Evolutionary conservation across 1,284 basidiomycete species (phyloP).

Genomic region (Termitomyces sp.): DNA sequence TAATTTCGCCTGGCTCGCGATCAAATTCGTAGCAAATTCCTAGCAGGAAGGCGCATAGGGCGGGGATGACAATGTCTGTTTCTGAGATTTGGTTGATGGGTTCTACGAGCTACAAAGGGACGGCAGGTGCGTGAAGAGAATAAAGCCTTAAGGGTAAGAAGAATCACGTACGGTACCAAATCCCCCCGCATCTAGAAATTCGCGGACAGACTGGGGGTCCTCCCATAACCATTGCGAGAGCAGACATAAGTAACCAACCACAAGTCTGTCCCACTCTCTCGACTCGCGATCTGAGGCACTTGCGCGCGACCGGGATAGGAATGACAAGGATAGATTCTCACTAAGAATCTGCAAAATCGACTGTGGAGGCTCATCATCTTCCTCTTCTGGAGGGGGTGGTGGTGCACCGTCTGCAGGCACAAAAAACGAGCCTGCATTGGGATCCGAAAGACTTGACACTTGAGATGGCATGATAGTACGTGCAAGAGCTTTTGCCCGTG

Average conservation of each 20-base stretch:
- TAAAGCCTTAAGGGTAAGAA: not conserved
- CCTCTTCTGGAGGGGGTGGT: conserved; percentile 28
- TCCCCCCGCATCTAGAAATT: conserved; percentile 88
- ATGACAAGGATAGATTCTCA: conserved; percentile 67
- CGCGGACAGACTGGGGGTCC: conserved; percentile 80
- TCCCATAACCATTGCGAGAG: conserved; percentile 97
- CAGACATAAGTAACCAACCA: conserved; percentile 81
- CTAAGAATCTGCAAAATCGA: conserved; percentile 64
- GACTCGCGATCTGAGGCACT: conserved; percentile 63
- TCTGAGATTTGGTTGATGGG: conserved; percentile 90
- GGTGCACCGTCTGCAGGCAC: conserved; percentile 63
- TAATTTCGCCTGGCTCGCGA: conserved; percentile 88
- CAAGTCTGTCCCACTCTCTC: conserved; percentile 86
- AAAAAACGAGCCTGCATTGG: conserved; percentile 50
- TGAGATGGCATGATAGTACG: conserved; percentile 57
- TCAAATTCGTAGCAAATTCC: conserved; percentile 96
- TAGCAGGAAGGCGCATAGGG: conserved; percentile 87
- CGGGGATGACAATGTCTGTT: conserved; percentile 83
- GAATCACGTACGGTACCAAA: conserved; percentile 73
- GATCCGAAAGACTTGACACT: conserved; percentile 23
- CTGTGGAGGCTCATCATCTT: conserved; percentile 64
- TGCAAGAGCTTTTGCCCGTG: conserved; percentile 77
- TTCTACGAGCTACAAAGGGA: conserved; percentile 70
- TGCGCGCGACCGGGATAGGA: conserved; percentile 63
- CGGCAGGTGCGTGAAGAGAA: not conserved